These are phyloP conservation scores for Botryotinia globosa DNA, from an alignment of 2,329 filamentous ascomycete genomes.

Conservation along the genomic window DNA sequence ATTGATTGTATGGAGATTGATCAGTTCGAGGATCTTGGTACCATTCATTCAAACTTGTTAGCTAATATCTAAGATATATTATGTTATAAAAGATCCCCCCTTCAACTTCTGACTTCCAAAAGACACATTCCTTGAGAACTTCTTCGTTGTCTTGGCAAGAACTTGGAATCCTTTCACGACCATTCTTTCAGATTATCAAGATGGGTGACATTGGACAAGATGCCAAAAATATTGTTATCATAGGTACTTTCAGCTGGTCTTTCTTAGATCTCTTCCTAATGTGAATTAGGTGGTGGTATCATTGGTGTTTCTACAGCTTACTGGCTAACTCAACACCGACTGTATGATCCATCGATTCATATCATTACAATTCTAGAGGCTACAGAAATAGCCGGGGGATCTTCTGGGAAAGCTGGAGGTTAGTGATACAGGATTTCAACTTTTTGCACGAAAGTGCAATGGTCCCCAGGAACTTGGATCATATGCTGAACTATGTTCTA, in stretches of 20 bases:
- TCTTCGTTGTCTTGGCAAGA: background rate
- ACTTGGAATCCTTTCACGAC: background rate
- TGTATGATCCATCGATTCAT: slow-evolving; percentile 70
- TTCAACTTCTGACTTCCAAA: background rate
- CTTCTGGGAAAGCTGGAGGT: slow-evolving; percentile 89
- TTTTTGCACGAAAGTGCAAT: background rate
- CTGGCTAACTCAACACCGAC: slow-evolving; percentile 79
- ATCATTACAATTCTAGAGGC: slow-evolving; percentile 83
- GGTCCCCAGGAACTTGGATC: background rate
- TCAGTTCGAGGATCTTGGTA: background rate
- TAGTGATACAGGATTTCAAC: background rate
- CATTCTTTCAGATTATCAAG: background rate
- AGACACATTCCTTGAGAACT: background rate
- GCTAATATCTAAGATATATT: background rate
- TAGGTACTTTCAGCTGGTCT: slow-evolving; percentile 3
- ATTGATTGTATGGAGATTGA: background rate
- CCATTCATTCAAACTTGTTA: background rate
- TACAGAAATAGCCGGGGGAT: slow-evolving; percentile 74
- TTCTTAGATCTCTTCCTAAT: background rate
- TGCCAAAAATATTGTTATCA: background rate
- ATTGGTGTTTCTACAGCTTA: slow-evolving; percentile 90
- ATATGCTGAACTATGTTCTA: background rate
- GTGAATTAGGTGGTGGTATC: slow-evolving; percentile 65
- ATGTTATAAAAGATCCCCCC: background rate
- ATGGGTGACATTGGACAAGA: background rate